Evolutionary conservation across 2,329 filamentous ascomycete species (phyloP).

Genomic region (Balansia obtecta): DNA sequence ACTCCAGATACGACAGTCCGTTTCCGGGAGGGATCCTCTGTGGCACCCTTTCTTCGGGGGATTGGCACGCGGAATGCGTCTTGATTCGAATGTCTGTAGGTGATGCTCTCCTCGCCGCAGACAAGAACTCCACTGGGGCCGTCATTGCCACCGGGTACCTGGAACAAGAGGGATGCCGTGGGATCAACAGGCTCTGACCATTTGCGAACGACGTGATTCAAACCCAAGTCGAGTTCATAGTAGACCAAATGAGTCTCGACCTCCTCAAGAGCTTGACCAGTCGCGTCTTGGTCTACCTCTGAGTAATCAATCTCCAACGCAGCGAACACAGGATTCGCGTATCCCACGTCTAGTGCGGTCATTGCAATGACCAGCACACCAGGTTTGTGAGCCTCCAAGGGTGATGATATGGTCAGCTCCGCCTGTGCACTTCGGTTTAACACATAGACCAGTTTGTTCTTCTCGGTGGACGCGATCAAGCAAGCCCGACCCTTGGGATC

Average conservation of each 20-base stretch:
- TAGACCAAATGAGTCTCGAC: constrained; percentile 88
- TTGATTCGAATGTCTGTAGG: constrained; percentile 93
- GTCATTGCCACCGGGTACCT: constrained; percentile 86
- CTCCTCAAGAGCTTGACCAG: constrained; percentile 68
- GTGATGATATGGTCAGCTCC: constrained; percentile 92
- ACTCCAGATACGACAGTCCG: constrained; percentile 78
- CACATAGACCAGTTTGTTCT: constrained; percentile 99
- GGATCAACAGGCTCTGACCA: constrained; percentile 93
- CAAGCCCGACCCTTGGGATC: constrained; percentile 95
- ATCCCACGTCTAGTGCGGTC: constrained; percentile 84
- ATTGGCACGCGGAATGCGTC: constrained; percentile 82
- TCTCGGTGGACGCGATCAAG: constrained; percentile 86
- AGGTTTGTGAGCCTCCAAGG: constrained; percentile 87
- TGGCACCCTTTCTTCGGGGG: constrained; percentile 72
- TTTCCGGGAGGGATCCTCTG: constrained; percentile 86
- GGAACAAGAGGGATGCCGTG: constrained; percentile 80
- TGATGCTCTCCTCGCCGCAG: constrained; percentile 87
- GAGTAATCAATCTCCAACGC: constrained; percentile 89
- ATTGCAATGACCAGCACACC: constrained; percentile 83
- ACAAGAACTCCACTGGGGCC: constrained; percentile 92
- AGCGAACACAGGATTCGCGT: constrained; percentile 94
- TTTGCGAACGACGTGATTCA: constrained; percentile 94
- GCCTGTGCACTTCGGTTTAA: constrained; percentile 91
- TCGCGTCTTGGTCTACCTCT: constrained; percentile 82
- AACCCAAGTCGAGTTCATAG: constrained; percentile 89